phyloP scores from a whole-genome alignment of 2,329 filamentous ascomycete species.

The Botrytis deweyae region DNA sequence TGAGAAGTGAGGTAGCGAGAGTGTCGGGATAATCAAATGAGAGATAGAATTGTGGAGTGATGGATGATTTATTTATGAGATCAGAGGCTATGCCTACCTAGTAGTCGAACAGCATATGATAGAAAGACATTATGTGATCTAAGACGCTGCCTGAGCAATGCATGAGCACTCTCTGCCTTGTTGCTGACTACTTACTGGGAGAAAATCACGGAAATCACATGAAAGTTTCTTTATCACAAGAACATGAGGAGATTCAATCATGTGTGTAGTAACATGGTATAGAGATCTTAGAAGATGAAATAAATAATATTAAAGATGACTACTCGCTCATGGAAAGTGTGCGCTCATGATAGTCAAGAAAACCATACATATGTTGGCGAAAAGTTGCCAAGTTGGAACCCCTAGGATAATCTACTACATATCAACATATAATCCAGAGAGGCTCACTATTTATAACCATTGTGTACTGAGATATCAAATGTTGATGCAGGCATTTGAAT shows the following conservation, averaged over 20 bases:
- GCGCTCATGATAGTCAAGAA: background rate
- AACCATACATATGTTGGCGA: background rate
- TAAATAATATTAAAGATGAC: background rate
- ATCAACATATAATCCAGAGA: background rate
- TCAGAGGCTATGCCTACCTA: background rate
- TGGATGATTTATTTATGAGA: background rate
- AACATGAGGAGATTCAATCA: background rate
- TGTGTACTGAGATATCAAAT: background rate
- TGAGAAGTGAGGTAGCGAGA: background rate
- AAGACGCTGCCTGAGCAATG: background rate
- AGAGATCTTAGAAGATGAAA: background rate
- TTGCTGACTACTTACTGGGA: too few species aligned
- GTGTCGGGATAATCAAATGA: background rate
- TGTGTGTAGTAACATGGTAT: background rate
- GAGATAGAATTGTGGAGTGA: background rate
- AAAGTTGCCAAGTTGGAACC: background rate
- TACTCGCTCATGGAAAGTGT: background rate
- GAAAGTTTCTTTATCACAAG: background rate
- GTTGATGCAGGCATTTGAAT: background rate
- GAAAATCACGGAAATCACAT: too few species aligned
- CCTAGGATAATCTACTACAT: background rate
- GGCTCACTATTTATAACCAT: fast-evolving
- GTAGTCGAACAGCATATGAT: background rate
- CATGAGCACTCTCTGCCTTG: background rate
- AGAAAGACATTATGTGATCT: background rate